Evolutionary conservation across 2,329 filamentous ascomycete species (phyloP).

Genomic region (Rhexocercosporidium sp.): DNA sequence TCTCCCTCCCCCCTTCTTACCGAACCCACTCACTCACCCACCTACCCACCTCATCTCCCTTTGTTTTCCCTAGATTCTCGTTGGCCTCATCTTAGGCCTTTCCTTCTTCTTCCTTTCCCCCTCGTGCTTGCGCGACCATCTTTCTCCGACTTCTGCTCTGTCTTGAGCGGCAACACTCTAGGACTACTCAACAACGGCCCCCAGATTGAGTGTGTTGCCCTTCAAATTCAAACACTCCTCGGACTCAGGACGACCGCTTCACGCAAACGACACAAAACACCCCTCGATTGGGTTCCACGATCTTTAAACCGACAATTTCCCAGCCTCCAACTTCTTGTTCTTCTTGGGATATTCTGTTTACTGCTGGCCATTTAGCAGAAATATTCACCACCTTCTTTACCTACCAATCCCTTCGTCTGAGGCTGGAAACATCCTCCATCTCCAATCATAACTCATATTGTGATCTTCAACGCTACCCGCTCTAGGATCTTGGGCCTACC

Average conservation of each 20-base stretch:
- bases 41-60: background rate
- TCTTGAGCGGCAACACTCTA: background rate
- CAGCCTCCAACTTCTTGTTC: background rate
- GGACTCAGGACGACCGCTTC: background rate
- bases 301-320: slow-evolving; percentile 18
- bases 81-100: background rate
- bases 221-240: background rate
- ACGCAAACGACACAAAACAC: background rate
- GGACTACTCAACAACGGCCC: background rate
- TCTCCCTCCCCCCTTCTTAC: background rate
- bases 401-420: background rate
- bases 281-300: slow-evolving; percentile 18
- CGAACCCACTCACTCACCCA: no score
- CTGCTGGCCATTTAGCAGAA: slow-evolving; percentile 34
- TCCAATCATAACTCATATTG: background rate
- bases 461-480: slow-evolving; percentile 5
- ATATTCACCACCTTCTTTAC: slow-evolving; percentile 9
- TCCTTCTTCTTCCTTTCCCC: background rate
- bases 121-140: slow-evolving; percentile 11
- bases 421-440: background rate
- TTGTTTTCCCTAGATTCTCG: slow-evolving; percentile 3
- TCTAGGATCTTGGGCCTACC: background rate
- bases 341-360: slow-evolving; percentile 26
- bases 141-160: background rate
- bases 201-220: background rate